Evolutionary conservation across 108 stramenopile species (phyloP).

Genomic region (Seminavis robusta): DNA sequence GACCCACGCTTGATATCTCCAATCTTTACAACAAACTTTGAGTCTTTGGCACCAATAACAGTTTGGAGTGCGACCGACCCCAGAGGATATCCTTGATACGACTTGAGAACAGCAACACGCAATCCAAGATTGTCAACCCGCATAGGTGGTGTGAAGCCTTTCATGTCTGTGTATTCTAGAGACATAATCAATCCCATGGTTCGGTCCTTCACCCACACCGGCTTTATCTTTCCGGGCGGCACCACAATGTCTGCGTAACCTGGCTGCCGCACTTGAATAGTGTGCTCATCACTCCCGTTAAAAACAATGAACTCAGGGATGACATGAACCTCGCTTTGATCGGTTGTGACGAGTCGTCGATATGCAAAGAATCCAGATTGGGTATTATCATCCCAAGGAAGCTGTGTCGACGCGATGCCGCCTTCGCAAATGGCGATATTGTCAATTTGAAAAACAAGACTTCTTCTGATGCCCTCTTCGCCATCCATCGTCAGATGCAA

Average conservation of each 20-base stretch:
- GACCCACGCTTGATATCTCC: slow-evolving; percentile 54
- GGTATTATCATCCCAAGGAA: slow-evolving; percentile 62
- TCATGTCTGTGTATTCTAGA: slow-evolving; percentile 28
- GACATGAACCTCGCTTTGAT: slow-evolving; percentile 75
- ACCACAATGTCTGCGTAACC: slow-evolving; percentile 1
- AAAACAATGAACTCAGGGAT: slow-evolving; percentile 83
- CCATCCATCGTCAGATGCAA: slow-evolving; percentile 76
- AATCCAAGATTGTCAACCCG: slow-evolving; percentile 67
- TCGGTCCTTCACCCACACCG: slow-evolving; percentile 7
- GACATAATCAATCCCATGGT: slow-evolving; percentile 18
- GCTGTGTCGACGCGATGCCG: slow-evolving; percentile 65
- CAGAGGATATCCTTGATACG: slow-evolving; percentile 41
- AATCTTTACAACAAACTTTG: slow-evolving; percentile 76
- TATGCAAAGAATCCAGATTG: slow-evolving; percentile 75
- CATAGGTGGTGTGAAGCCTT: slow-evolving; percentile 54
- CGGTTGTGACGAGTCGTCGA: slow-evolving; percentile 48
- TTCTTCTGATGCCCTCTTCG: slow-evolving; percentile 55
- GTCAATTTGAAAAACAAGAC: slow-evolving; percentile 60
- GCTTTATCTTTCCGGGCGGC: slow-evolving; percentile 18
- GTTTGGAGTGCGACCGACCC: slow-evolving; percentile 83
- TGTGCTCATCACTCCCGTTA: slow-evolving; percentile 60
- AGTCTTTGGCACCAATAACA: slow-evolving; percentile 63
- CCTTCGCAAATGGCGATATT: slow-evolving; percentile 67
- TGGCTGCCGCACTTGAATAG: slow-evolving; percentile 22
- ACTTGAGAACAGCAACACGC: slow-evolving; percentile 50